Conservation (phyloP, 805 yeast genomes). For the Yamadazyma olivae region DNA sequence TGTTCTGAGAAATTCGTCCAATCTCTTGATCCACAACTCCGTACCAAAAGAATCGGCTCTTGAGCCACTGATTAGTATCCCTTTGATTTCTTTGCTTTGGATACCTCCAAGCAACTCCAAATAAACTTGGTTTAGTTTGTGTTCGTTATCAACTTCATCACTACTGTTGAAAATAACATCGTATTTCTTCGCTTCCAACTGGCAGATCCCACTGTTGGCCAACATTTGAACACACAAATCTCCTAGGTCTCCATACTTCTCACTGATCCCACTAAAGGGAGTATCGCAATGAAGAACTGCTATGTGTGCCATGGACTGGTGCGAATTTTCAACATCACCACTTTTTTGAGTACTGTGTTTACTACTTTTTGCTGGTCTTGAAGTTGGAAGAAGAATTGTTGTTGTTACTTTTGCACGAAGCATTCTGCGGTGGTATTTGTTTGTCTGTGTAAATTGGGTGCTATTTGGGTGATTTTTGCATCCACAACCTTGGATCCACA, state of each 20-base stretch:
- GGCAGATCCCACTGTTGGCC: constrained; percentile 8
- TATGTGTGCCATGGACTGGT: constrained; percentile 21
- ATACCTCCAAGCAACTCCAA: constrained; percentile 22
- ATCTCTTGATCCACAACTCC: constrained; percentile 39
- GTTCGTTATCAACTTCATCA: constrained; percentile 11
- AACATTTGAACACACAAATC: constrained; percentile 41
- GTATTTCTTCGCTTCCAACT: constrained; percentile 28
- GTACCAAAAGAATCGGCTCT: constrained; percentile 43
- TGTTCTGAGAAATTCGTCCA: constrained; percentile 32
- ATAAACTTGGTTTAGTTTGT: constrained; percentile 10
- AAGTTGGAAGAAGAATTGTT: background rate
- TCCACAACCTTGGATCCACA: too few relatives aligned
- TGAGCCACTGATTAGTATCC: constrained; percentile 54
- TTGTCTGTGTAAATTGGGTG: too few relatives aligned
- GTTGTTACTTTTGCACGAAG: too few relatives aligned
- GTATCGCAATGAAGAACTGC: constrained; percentile 42
- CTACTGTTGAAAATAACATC: constrained; percentile 28
- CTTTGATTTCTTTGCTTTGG: constrained; percentile 25
- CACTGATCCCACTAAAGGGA: constrained; percentile 25
- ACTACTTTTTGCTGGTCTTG: background rate
- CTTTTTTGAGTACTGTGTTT: background rate
- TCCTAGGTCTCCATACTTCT: constrained; percentile 51
- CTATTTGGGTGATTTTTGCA: too few relatives aligned
- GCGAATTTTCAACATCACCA: background rate
- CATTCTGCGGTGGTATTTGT: too few relatives aligned